Conservation (phyloP, 2,329 filamentous ascomycete genomes). For the Pseudogymnoascus verrucosus region DNA sequence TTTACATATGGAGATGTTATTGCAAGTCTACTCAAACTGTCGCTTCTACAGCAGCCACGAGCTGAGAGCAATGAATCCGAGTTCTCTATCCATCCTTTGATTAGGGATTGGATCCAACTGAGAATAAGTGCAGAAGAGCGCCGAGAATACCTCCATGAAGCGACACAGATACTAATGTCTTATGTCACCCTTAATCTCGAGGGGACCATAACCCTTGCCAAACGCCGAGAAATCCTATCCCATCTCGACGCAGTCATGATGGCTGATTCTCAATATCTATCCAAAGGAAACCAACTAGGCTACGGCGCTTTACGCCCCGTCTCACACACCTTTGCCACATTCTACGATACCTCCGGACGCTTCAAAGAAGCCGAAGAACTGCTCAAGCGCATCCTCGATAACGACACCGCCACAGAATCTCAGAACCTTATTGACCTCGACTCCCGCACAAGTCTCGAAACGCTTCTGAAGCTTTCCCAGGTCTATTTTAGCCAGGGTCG, state of each 20-base stretch:
- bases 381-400: not conserved
- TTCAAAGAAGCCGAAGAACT: not conserved
- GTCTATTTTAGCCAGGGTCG: slow-evolving; percentile 7
- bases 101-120: slow-evolving; percentile 19
- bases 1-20: slow-evolving; percentile 15
- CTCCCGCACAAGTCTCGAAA: not conserved
- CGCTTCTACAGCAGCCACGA: slow-evolving; percentile 16
- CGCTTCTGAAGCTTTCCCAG: not conserved
- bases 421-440: slow-evolving; percentile 9
- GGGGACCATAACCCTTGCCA: not conserved
- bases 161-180: not conserved
- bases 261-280: not conserved
- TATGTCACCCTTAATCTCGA: not conserved
- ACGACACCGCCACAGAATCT: slow-evolving; percentile 1
- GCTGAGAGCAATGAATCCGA: not conserved
- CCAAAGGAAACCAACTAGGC: not conserved
- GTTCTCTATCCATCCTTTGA: slow-evolving; percentile 20
- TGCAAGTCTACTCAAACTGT: slow-evolving; percentile 15
- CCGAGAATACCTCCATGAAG: slow-evolving; percentile 6
- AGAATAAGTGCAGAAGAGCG: slow-evolving; percentile 9
- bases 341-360: not conserved
- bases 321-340: not conserved
- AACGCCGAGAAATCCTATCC: not conserved
- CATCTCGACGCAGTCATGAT: not conserved
- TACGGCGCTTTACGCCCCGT: not conserved